Base-by-base conservation (phyloP, 2,329 filamentous ascomycete genomes). In the Didymella keratinophila region DNA sequence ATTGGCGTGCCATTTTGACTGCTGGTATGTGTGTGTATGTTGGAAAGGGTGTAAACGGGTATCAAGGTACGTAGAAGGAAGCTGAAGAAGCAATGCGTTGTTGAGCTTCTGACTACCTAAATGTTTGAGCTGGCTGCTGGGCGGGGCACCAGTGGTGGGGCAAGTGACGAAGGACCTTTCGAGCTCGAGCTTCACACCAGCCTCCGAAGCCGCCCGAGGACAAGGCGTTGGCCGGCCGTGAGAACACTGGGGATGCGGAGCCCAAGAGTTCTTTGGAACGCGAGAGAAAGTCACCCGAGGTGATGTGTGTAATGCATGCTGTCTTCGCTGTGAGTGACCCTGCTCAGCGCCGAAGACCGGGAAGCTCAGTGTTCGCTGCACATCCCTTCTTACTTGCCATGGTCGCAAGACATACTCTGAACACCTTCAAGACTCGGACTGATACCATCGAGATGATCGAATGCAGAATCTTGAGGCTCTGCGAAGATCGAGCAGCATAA, bases 1-100 rank as follows among this genome's bases (percentile, higher is more conserved):
- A 97, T 85, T 93, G 90, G 85, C 93, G 93, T 86, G 89, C 86
- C 93, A 96, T 97, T 75, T 76, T 92, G 86, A 82, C 77, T 63
- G 65, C 56, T 62, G 20, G 30, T 65, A 16, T 44, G 46, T 48
- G 28, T 16, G n/a, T 27, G 36, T 27, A 18, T 34, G 16, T 16
- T 56, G 44, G 60, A 54, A 57, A 27, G 42, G 18, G 46, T 53
- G 27, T 50, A 46, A 49, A 47, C 30, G 51, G 57, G 56, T 57
- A 43, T 61, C 43, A 53, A 48, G 50, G 53, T 36, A 18, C 43
- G 56, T 47, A 45, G 32, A 46, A 49, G 21, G 51, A 54, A 41
- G 41, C 53, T 39, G 50, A 48, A 41, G 37, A 54, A 52, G 66
- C 60, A 65, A 65, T 72, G 69, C 59, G 69, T 68, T 72, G 72